Conservation (phyloP, 1,139 yeast genomes). For the Candida sanyaensis region DNA sequence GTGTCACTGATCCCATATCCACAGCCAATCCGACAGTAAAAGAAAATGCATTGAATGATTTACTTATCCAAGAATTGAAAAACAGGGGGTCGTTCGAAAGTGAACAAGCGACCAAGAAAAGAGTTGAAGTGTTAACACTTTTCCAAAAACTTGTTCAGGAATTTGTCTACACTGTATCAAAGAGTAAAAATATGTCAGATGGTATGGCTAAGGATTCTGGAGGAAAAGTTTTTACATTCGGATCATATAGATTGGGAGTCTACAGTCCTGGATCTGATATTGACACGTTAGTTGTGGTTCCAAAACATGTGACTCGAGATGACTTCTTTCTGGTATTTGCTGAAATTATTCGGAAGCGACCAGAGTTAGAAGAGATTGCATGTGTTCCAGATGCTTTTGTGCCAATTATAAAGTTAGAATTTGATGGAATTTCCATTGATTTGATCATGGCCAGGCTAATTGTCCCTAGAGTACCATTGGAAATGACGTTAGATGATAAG, state of each 20-base stretch:
- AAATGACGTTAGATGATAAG: conserved; percentile 78
- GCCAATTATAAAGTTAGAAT: conserved; percentile 88
- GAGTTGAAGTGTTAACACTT: conserved; percentile 70
- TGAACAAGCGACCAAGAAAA: conserved; percentile 74
- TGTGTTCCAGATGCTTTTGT: conserved; percentile 97
- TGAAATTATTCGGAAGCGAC: conserved; percentile 61
- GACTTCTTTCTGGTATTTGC: conserved; percentile 86
- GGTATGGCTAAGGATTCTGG: conserved; percentile 98
- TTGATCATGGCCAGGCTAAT: conserved; percentile 80
- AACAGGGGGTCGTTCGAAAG: conserved; percentile 87
- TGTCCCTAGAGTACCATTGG: conserved; percentile 75
- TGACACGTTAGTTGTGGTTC: conserved; percentile 92
- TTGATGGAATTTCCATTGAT: conserved; percentile 89
- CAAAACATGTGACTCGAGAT: conserved; percentile 87
- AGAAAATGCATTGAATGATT: conserved; percentile 75
- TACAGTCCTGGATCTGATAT: conserved; percentile 99
- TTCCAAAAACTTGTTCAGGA: conserved; percentile 75
- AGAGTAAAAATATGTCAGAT: conserved; percentile 86
- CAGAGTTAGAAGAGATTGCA: conserved; percentile 85
- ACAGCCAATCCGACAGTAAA: conserved; percentile 78
- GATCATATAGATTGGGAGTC: conserved; percentile 92
- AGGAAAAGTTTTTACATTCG: conserved; percentile 93
- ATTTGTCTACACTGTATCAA: conserved; percentile 81
- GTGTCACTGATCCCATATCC: conserved; percentile 92
- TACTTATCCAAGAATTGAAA: conserved; percentile 75